These are phyloP conservation scores for Teratosphaeria epicoccoides DNA, from an alignment of 2,329 filamentous ascomycete genomes.

Conservation along the genomic window DNA sequence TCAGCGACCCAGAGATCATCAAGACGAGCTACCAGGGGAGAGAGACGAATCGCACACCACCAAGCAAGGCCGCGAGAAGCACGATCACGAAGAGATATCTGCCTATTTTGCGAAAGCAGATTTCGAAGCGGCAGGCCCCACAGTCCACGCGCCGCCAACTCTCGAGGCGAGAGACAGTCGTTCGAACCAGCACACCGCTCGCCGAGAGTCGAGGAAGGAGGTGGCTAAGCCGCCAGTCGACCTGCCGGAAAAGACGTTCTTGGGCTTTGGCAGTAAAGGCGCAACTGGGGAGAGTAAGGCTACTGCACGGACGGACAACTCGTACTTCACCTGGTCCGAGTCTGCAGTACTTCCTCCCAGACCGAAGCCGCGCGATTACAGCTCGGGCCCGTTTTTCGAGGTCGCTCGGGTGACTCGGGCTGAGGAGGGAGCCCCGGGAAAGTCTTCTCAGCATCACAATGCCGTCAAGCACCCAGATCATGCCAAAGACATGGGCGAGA, in stretches of 20 bases:
- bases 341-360: conserved; percentile 22
- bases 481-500: background rate
- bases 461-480: background rate
- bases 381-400: background rate
- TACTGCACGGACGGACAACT: conserved; percentile 17
- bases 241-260: conserved; percentile 26
- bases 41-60: conserved; percentile 22
- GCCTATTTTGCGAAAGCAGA: conserved; percentile 32
- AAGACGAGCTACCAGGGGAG: conserved; percentile 13
- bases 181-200: background rate
- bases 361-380: background rate
- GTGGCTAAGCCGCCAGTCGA: conserved; percentile 18
- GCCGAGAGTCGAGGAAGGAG: background rate
- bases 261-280: conserved; percentile 29
- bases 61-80: conserved; percentile 23
- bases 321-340: conserved; percentile 34
- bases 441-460: background rate
- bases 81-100: conserved; percentile 34
- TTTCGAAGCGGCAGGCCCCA: background rate
- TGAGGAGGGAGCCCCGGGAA: background rate
- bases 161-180: background rate
- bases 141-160: conserved; percentile 2
- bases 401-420: background rate
- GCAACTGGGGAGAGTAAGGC: conserved; percentile 10
- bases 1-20: conserved; percentile 25